Conservation (phyloP, 2,329 filamentous ascomycete genomes). For the Calonectria naviculata region DNA sequence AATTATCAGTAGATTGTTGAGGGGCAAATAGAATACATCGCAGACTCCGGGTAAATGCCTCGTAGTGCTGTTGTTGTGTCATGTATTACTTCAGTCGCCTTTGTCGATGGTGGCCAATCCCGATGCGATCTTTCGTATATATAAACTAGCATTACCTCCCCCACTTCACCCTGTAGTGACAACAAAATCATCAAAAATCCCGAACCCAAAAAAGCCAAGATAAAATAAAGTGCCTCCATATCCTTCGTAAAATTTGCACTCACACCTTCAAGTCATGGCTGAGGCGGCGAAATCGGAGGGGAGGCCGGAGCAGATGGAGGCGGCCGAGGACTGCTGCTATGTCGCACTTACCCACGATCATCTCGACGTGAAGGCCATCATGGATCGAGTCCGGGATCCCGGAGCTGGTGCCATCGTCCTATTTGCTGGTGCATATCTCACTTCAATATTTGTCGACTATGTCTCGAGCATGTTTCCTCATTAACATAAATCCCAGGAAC, state of each 20-base stretch:
- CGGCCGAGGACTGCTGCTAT: slow-evolving; percentile 65
- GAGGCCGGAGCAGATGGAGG: slow-evolving; percentile 48
- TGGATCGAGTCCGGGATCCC: slow-evolving; percentile 77
- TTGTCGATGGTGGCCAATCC: background rate
- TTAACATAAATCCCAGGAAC: slow-evolving; percentile 65
- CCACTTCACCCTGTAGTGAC: background rate
- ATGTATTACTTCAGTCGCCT: background rate
- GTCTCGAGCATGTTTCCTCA: background rate
- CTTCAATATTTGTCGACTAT: slow-evolving; percentile 1
- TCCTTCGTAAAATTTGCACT: background rate
- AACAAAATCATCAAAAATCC: background rate
- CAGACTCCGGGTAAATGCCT: no score
- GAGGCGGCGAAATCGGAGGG: slow-evolving; percentile 12
- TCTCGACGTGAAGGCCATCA: slow-evolving; percentile 67
- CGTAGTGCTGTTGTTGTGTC: background rate
- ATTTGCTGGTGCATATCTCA: slow-evolving; percentile 68
- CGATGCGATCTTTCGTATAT: background rate
- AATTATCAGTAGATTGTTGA: no score
- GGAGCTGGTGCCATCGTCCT: slow-evolving; percentile 81
- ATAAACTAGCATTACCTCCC: background rate
- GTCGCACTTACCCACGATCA: slow-evolving; percentile 74
- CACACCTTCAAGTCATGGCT: slow-evolving; percentile 22
- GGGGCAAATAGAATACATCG: no score
- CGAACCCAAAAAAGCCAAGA: background rate
- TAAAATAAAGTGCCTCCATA: background rate